Base-by-base conservation (phyloP, 176 grass and related monocot genomes). In the Oropetium thomaeum region DNA sequence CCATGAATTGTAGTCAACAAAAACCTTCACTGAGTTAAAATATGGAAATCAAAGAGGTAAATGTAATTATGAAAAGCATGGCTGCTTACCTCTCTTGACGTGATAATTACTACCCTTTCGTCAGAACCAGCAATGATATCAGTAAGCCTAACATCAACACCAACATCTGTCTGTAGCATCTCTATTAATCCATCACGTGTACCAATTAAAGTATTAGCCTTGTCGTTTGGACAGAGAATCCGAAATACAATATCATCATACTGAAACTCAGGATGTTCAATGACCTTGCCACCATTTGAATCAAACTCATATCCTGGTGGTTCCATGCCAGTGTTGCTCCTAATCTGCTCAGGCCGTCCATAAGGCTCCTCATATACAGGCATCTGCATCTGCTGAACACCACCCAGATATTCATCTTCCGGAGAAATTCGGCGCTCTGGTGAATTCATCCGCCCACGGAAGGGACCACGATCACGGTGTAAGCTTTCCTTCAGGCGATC, bases 401-500 rank as follows among this genome's bases (percentile, higher is more conserved):
- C 81, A 67, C 63, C 82, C 47, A 83, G 8, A 67, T 85, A 89
- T 69, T 94, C 95, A 72, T 91, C 82, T 25, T 89, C 86, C 30
- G 79, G 79, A 81, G 88, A 79, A 70, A 89, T 62, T 23, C 86
- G 83, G 28, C 69, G 75, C 8, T 98, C 95, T 70, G 90, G 87
- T 51, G 90, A 93, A 90, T 87, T 83, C 41, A 86, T 47, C n/a
- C 95, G 81, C 39, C 84, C 90, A 52, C 86, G 83, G 28, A 86
- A 89, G 61, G 86, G 82, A 72, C 95, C 88, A 71, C 95, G 90
- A 65, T 98, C 95, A 47, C 95, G 86, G 58, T 98, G 95, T 68
- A 98, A 79, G 64, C 95, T 98, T 83, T 98, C 96, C 66, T 92
- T 98, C 79, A 98, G 73, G 61, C 96, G 89, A 64, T 90, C 92